Conservation (phyloP, 2,329 filamentous ascomycete genomes). For the Trichoderma harzianum region DNA sequence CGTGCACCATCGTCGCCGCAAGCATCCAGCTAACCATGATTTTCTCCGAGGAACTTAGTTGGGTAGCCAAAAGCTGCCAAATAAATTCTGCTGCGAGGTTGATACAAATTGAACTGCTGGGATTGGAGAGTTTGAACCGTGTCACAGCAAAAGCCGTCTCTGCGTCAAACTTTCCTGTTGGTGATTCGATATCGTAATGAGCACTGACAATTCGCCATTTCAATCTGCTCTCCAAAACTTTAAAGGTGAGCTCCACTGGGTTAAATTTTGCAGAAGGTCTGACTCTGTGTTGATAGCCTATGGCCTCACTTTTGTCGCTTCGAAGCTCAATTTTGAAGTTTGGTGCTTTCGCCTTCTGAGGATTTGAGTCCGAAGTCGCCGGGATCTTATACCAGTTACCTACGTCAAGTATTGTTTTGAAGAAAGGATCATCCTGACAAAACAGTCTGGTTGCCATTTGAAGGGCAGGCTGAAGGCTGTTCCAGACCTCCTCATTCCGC, state of each 20-base stretch:
- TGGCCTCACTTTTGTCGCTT: background rate
- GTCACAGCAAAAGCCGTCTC: background rate
- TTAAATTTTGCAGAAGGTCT: background rate
- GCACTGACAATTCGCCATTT: background rate
- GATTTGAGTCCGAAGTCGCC: slow-evolving; percentile 4
- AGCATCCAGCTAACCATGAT: slow-evolving; percentile 24
- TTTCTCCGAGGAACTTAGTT: slow-evolving; percentile 27
- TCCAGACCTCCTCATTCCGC: slow-evolving; percentile 29
- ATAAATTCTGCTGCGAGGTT: slow-evolving; percentile 23
- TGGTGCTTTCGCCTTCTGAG: background rate
- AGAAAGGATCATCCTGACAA: slow-evolving; percentile 22
- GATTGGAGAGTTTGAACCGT: background rate
- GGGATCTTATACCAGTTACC: slow-evolving; percentile 26
- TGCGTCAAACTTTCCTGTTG: background rate
- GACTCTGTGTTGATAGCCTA: background rate
- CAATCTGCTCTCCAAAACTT: background rate
- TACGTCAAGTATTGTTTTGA: slow-evolving; percentile 23
- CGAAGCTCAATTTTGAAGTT: background rate
- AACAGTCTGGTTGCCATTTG: slow-evolving; percentile 28
- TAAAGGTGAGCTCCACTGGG: background rate
- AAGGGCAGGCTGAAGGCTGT: slow-evolving; percentile 29
- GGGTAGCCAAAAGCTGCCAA: slow-evolving; percentile 26
- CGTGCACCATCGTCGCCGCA: slow-evolving; percentile 27
- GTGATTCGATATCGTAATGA: background rate
- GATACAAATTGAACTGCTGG: background rate